Evolutionary conservation across 495 filamentous ascomycete species (phyloP).

Genomic region (Podospora pseudopauciseta): DNA sequence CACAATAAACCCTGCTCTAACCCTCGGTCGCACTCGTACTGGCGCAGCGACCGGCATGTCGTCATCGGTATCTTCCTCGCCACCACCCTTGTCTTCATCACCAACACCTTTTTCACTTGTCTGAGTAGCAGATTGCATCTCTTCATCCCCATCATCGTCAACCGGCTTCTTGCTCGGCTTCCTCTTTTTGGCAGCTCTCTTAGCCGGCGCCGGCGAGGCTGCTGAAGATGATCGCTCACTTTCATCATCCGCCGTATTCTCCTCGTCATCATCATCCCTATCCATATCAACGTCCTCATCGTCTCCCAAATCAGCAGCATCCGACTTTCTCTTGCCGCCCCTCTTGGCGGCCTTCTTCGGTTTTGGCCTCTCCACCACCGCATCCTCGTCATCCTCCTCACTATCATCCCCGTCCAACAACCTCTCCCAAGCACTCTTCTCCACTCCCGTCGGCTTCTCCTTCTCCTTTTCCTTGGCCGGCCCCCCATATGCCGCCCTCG

Average conservation of each 20-base stretch:
- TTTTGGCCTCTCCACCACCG: background rate
- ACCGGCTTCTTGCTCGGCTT: conserved; percentile 25
- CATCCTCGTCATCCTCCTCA: conserved; percentile 10
- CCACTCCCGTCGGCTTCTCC: conserved; percentile 10
- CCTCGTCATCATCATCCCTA: conserved; percentile 20
- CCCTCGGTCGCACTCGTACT: conserved; percentile 35
- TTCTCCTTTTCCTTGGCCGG: conserved; percentile 22
- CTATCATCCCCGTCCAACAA: conserved; percentile 15
- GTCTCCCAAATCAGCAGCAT: background rate
- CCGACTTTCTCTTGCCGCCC: conserved; percentile 17
- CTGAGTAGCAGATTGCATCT: conserved; percentile 12
- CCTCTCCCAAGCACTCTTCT: conserved; percentile 18
- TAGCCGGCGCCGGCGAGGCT: background rate
- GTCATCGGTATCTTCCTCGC: conserved; percentile 37
- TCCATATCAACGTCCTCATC: conserved; percentile 2
- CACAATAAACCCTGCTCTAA: conserved; percentile 50
- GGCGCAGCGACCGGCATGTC: conserved; percentile 31
- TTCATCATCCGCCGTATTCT: conserved; percentile 6
- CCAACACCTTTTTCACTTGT: conserved; percentile 12
- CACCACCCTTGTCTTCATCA: conserved; percentile 14
- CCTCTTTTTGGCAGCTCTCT: conserved; percentile 2
- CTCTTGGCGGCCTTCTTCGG: background rate
- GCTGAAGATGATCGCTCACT: background rate
- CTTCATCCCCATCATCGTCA: conserved; percentile 30
- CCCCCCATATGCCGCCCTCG: conserved; percentile 22